Base-by-base conservation (phyloP, 78 protist genomes). In the Monocercomonoides exilis region DNA sequence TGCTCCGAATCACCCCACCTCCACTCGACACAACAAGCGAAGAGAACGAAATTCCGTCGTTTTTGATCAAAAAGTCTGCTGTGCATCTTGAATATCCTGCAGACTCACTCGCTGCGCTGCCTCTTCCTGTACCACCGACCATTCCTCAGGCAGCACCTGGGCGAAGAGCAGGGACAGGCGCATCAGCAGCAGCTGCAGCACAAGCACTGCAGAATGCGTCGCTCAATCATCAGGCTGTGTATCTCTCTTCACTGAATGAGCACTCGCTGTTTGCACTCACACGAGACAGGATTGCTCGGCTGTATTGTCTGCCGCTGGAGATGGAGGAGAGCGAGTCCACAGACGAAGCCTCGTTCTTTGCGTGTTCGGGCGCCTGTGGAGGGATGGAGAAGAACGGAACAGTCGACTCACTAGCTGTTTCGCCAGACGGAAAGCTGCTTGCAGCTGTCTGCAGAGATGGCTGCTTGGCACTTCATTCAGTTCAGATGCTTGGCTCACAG, bases 301-400 rank as follows among this genome's bases (percentile, higher is more conserved):
- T 21, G 70, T 54, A 54, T 21, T 29, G 21, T 11, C 21, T 54
- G 38, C 70, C 70, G 70, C 70, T 54, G 70, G 70, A 54, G 70
- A 54, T 54, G 70, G 70, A 54, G 21, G 70, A 54, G 21, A 21
- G 38, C 70, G 21, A 21, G 11, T 11, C 11, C 70, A 29, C 70
- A 21, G 11, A 11, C 38, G 70, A 54, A 54, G 70, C 70, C 11
- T 11, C 70, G 38, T 54, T 54, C 70, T 54, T 29, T 54, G 11
- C 70, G 70, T 54, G 70, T 54, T 21, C 21, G 70, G 70, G 70
- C 11, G 70, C 70, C 38, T 54, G 11, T 54, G 70, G 70, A 29
- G 70, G 70, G 70, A 54, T 54, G 70, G 70, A 54, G 70, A 54
- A 54, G 70, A 54, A 54, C 70, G 70, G 70, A 29, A 54, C 70